Conservation (phyloP, 1,284 basidiomycete genomes). For the Tilletia horrida region DNA sequence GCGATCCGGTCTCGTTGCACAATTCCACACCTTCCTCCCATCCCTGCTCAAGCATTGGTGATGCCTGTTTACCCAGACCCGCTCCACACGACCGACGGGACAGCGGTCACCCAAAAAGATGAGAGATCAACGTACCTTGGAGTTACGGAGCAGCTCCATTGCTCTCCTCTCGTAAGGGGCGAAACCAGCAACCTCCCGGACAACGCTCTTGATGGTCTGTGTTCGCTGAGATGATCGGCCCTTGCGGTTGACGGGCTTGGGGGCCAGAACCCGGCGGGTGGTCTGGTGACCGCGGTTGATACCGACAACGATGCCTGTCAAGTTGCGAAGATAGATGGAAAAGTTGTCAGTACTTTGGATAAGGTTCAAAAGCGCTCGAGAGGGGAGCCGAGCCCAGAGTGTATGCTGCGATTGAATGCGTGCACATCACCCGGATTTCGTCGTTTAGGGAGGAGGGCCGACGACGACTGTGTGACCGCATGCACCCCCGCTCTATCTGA, state of each 20-base stretch:
- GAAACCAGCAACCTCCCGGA: conserved; percentile 71
- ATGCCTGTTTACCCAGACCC: no score
- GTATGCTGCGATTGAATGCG: no score
- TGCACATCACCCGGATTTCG: no score
- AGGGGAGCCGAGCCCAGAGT: neutral
- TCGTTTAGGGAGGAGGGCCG: no score
- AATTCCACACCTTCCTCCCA: no score
- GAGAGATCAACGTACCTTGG: conserved; percentile 68
- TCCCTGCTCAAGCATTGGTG: no score
- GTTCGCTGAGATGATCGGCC: conserved; percentile 68
- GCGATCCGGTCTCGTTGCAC: no score
- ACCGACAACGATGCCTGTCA: conserved; percentile 80
- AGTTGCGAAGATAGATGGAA: neutral
- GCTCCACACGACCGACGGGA: no score
- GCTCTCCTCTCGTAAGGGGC: conserved; percentile 97
- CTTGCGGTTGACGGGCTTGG: conserved; percentile 87
- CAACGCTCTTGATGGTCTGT: conserved; percentile 44
- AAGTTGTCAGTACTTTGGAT: neutral
- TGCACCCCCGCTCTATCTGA: no score
- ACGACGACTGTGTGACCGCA: no score
- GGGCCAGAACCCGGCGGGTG: conserved; percentile 73
- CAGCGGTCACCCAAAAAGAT: neutral
- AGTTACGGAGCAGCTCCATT: conserved; percentile 98
- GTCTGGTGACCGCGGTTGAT: conserved; percentile 90
- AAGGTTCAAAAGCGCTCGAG: neutral